These are phyloP conservation scores for Paspalum notatum DNA, from an alignment of 176 grass and related monocot species.

Conservation along the genomic window DNA sequence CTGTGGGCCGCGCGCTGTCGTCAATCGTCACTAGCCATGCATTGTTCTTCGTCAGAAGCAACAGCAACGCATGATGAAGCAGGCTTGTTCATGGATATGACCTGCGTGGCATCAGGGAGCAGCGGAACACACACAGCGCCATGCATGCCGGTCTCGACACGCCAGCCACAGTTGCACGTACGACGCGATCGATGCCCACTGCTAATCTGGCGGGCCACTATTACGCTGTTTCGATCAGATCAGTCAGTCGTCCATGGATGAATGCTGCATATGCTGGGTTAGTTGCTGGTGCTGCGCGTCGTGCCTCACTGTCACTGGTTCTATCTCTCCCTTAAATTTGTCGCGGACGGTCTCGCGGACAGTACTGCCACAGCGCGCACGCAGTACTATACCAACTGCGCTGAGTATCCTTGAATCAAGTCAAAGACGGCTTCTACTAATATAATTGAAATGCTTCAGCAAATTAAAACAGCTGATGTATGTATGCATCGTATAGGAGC, in stretches of 20 bases:
- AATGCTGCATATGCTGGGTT: too few relatives aligned
- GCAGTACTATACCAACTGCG: neutral
- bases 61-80: neutral
- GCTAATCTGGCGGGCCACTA: too few relatives aligned
- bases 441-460: neutral
- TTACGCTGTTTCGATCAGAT: too few relatives aligned
- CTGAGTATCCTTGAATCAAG: neutral
- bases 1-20: too few relatives aligned
- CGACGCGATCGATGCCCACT: neutral
- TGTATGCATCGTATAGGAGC: too few relatives aligned
- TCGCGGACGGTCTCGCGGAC: too few relatives aligned
- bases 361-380: neutral
- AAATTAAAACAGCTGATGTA: neutral
- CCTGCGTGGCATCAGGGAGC: neutral
- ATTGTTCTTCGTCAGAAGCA: neutral
- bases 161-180: neutral
- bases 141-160: neutral
- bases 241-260: too few relatives aligned
- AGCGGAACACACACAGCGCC: neutral
- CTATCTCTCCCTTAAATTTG: too few relatives aligned
- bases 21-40: too few relatives aligned
- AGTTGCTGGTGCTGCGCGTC: neutral
- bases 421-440: neutral
- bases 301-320: neutral
- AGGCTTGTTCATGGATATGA: neutral